phyloP scores from a whole-genome alignment of 2,329 filamentous ascomycete genomes.

The Penicillium sp. region DNA sequence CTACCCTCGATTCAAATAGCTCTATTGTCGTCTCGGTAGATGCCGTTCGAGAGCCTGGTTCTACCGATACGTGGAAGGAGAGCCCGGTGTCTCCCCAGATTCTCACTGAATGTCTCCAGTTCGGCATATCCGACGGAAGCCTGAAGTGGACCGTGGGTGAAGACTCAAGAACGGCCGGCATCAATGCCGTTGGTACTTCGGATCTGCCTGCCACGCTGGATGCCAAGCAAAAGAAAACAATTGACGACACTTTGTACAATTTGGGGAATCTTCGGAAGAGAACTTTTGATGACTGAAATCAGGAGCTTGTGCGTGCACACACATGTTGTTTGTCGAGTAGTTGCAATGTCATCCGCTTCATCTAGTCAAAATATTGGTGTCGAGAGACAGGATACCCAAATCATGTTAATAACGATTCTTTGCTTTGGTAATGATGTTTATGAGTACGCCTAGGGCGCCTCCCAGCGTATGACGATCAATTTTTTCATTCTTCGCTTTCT shows the following conservation, averaged over 20 bases:
- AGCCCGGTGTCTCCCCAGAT: conserved; percentile 23
- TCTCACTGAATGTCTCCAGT: conserved; percentile 38
- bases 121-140: conserved; percentile 24
- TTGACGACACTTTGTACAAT: conserved; percentile 44
- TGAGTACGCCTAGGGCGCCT: too few relatives aligned
- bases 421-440: too few relatives aligned
- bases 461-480: too few relatives aligned
- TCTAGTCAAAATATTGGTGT: neutral
- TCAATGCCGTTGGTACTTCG: conserved; percentile 40
- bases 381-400: neutral
- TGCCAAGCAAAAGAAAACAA: conserved; percentile 36
- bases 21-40: conserved; percentile 58
- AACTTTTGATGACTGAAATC: conserved; percentile 28
- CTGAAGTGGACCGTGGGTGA: conserved; percentile 34
- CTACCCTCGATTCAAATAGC: conserved; percentile 34
- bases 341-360: neutral
- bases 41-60: conserved; percentile 55
- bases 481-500: too few relatives aligned
- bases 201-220: conserved; percentile 30
- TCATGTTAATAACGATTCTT: neutral
- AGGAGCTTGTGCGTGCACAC: conserved; percentile 2
- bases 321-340: neutral
- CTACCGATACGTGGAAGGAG: conserved; percentile 48
- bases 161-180: conserved; percentile 25
- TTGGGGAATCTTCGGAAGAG: conserved; percentile 48